Evolutionary conservation across 192 early-diverging fungal species (phyloP), one percentile per base, ranked within the genome.

Genomic region (Kappamyces sp.): DNA sequence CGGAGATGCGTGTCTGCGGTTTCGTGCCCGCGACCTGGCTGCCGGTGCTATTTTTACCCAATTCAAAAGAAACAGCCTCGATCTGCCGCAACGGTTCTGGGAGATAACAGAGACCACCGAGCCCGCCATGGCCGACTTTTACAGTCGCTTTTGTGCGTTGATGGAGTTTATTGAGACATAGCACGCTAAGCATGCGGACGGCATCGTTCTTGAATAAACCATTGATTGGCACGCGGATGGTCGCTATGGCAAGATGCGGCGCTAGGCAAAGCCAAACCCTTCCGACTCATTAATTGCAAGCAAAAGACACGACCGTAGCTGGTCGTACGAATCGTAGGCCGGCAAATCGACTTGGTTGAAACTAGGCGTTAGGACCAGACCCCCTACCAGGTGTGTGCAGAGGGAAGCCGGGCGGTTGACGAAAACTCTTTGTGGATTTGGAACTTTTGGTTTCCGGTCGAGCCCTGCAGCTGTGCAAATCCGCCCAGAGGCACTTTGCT

Each of bases 281-380:
- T 42, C 88, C 68, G 90, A 89, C 72, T 96, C 96, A 11, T 82
- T 85, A 29, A 96, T 94, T 1, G 94, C 93, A 33, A 86, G 78
- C 63, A 99, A 67, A 49, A 99, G 59, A 48, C 84, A 85, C 12
- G 82, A 59, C 38, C 92, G 77, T 59, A 99, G 73, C 35, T 82
- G 81, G 38, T 99, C 96, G 66, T 95, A 99, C 36, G 76, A 82
- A 57, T 91, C 90, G 59, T 95, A 99, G 57, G 86, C 74, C 30
- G 96, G 96, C 48, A 99, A 64, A 67, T 99, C 96, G 32, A 99
- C 71, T 80, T 99, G 96, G 68, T 99, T 99, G 74, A 99, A 99
- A 69, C 89, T 87, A 76, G 22, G 22, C 0, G 22, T 22, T 29
- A 46, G 35, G 12, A 61, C 49, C 35, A 46, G 32, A 34, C 31